Conservation (phyloP, 768 basidiomycete genomes). For the Sporobolomyces pararoseus region DNA sequence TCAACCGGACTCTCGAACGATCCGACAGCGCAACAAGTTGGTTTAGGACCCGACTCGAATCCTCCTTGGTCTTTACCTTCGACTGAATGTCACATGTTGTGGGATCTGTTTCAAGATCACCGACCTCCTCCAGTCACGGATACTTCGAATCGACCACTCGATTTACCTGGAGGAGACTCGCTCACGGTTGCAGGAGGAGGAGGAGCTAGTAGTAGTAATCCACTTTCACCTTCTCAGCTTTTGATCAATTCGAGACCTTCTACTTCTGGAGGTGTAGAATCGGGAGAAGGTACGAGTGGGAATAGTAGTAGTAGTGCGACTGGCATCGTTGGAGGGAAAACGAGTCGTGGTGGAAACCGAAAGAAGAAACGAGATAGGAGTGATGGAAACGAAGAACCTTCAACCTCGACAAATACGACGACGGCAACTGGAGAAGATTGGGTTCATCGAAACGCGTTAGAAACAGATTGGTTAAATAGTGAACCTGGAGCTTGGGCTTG, state of each 20-base stretch:
- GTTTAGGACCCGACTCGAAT: conserved; percentile 3
- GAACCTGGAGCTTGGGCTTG: conserved; percentile 19
- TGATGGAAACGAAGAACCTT: background rate
- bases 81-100: conserved; percentile 15
- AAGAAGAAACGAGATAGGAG: background rate
- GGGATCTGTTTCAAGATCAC: conserved; percentile 25
- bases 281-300: background rate
- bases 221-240: background rate
- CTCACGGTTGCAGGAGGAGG: conserved; percentile 8
- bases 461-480: conserved; percentile 18
- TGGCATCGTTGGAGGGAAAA: background rate
- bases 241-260: conserved; percentile 10
- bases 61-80: conserved; percentile 9
- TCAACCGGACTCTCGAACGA: background rate
- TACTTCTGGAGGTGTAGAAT: background rate
- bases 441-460: conserved; percentile 12
- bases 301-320: background rate
- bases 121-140: conserved; percentile 2
- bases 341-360: background rate
- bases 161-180: too few species aligned
- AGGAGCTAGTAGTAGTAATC: background rate
- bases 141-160: background rate
- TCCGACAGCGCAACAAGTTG: background rate
- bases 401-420: background rate
- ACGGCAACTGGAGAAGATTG: background rate